Conservation (phyloP, 768 basidiomycete genomes). For the Auriscalpium orientale region DNA sequence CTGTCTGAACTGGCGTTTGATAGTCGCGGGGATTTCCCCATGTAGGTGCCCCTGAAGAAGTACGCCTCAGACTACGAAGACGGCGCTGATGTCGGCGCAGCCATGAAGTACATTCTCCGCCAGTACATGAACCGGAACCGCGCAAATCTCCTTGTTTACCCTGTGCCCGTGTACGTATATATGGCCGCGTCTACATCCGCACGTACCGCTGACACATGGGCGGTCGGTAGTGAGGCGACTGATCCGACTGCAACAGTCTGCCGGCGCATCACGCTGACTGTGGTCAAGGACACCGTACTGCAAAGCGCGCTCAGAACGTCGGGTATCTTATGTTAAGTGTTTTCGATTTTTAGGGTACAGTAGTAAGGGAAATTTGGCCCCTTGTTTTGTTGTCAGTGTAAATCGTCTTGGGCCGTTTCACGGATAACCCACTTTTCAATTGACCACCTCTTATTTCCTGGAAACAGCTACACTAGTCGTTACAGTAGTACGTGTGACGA, state of each 20-base stretch:
- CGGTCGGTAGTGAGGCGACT: background rate
- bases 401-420: too few species aligned
- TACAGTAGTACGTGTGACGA: too few species aligned
- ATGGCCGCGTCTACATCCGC: background rate
- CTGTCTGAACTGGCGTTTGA: background rate
- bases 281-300: background rate
- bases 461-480: too few species aligned
- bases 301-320: background rate
- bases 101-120: conserved; percentile 41
- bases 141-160: conserved; percentile 36
- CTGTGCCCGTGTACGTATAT: conserved; percentile 6
- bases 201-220: background rate
- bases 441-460: too few species aligned
- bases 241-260: background rate
- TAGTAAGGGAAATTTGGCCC: too few species aligned
- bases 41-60: conserved; percentile 18
- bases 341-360: too few species aligned
- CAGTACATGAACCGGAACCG: conserved; percentile 38
- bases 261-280: background rate
- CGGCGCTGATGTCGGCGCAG: conserved; percentile 36
- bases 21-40: too few species aligned
- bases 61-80: conserved; percentile 38
- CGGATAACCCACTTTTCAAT: too few species aligned
- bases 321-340: too few species aligned
- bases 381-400: too few species aligned